These are phyloP conservation scores for Nyctanthes arbortristis DNA, from an alignment of 257 asterid species.

Conservation along the genomic window DNA sequence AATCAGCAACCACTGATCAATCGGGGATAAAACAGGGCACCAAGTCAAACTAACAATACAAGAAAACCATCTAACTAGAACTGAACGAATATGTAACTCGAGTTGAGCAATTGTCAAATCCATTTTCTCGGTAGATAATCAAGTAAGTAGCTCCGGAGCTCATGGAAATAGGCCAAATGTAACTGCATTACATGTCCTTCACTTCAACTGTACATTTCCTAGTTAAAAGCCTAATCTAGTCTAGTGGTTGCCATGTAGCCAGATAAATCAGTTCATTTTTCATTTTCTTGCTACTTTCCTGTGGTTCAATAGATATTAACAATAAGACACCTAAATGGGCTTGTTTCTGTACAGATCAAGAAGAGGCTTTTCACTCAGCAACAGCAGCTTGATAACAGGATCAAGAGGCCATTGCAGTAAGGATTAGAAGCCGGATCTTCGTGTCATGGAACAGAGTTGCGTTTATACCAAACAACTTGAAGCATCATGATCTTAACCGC, in stretches of 20 bases:
- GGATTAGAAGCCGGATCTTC: not conserved
- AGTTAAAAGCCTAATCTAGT: not conserved
- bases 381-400: not conserved
- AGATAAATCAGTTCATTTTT: not conserved
- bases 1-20: no score
- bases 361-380: not conserved
- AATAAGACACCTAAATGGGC: conserved; percentile 1
- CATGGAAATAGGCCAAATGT: no score
- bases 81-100: no score
- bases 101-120: no score
- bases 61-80: no score
- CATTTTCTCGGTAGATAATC: no score
- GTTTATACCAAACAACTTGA: not conserved
- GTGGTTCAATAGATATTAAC: conserved; percentile 15
- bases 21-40: no score
- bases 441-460: not conserved
- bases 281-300: not conserved
- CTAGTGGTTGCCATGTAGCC: not conserved
- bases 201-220: no score
- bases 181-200: no score
- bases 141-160: no score
- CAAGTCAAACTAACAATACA: no score
- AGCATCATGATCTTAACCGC: not conserved
- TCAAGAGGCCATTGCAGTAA: not conserved
- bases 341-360: not conserved